Conservation (phyloP, 139 green algal genomes). For the Asterochloris sp. region DNA sequence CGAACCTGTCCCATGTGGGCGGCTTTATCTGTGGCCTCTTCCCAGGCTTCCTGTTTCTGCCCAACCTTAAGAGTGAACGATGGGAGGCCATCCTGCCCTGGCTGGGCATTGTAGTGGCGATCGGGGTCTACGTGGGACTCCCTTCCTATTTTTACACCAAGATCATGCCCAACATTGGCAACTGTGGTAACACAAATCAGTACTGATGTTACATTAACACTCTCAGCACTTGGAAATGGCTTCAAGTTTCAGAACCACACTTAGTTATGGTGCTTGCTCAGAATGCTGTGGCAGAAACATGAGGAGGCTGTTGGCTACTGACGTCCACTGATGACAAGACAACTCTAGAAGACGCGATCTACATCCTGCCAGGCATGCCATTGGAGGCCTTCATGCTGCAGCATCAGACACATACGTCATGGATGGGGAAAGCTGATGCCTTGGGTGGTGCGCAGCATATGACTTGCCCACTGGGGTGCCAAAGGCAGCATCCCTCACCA, state of each 20-base stretch:
- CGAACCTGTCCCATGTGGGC: conserved; percentile 64
- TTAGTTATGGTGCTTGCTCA: not conserved
- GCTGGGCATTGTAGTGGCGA: conserved; percentile 12
- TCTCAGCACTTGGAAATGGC: not conserved
- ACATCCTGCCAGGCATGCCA: no score
- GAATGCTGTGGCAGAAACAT: no score
- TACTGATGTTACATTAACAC: not conserved
- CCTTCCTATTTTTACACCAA: conserved; percentile 35
- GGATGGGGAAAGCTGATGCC: no score
- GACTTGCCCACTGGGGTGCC: no score
- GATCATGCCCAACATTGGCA: conserved; percentile 1
- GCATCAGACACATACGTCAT: no score
- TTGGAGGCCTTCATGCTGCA: no score
- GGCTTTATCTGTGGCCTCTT: conserved; percentile 66
- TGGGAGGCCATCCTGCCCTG: conserved; percentile 30
- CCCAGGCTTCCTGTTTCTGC: conserved; percentile 61
- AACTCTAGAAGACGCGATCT: no score
- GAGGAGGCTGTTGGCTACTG: no score
- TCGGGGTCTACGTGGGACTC: conserved; percentile 22
- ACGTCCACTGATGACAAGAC: no score
- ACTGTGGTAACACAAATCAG: conserved; percentile 2
- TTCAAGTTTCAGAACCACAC: not conserved
- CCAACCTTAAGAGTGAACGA: conserved; percentile 48
- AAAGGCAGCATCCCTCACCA: no score
- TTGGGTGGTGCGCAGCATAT: no score